phyloP scores from a whole-genome alignment of 768 basidiomycete genomes.

The Paxillus ammoniavirescens region DNA sequence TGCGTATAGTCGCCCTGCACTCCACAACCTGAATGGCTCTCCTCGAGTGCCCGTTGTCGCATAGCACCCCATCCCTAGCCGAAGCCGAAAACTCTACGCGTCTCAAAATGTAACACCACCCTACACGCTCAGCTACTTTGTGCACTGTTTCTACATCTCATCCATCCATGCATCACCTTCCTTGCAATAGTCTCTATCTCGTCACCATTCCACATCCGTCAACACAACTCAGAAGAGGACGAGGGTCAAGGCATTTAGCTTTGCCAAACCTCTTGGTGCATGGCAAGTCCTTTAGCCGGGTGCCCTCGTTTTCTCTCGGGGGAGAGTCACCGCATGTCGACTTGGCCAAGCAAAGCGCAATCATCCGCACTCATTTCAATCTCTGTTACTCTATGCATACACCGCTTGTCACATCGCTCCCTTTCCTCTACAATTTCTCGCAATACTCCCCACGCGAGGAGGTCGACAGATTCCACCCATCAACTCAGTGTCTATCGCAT shows the following conservation, averaged over 20 bases:
- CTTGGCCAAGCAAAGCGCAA: constrained; percentile 29
- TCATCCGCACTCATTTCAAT: constrained; percentile 41
- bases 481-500: constrained; percentile 44
- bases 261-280: constrained; percentile 21
- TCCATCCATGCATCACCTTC: constrained; percentile 64
- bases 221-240: constrained; percentile 41
- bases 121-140: constrained; percentile 57
- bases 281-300: constrained; percentile 5
- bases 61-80: constrained; percentile 46
- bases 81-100: constrained; percentile 50
- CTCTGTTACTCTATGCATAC: constrained; percentile 57
- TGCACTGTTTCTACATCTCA: constrained; percentile 64
- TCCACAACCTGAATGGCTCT: constrained; percentile 73
- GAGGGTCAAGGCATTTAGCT: constrained; percentile 15
- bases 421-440: constrained; percentile 39
- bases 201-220: constrained; percentile 44
- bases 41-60: constrained; percentile 54
- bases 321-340: constrained; percentile 19
- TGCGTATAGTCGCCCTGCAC: constrained; percentile 71
- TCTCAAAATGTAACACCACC: constrained; percentile 80
- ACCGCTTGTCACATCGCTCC: constrained; percentile 50
- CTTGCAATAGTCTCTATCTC: constrained; percentile 58
- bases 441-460: constrained; percentile 49
- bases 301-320: constrained; percentile 8
- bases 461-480: constrained; percentile 52